phyloP scores from a whole-genome alignment of 805 yeast genomes.

The Pichia cephalocereana region DNA sequence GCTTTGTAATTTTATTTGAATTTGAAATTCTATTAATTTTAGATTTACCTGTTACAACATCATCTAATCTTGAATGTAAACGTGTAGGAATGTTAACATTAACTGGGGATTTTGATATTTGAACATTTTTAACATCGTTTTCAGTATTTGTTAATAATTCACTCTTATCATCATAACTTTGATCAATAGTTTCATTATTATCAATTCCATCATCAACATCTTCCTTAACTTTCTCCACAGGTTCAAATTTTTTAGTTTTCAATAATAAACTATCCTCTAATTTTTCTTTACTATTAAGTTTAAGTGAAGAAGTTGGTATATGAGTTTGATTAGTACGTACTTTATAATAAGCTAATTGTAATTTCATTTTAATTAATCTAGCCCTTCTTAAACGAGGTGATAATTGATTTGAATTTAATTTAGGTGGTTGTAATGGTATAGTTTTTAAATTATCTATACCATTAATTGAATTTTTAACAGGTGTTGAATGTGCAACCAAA shows the following conservation, averaged over 20 bases:
- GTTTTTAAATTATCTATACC: not conserved
- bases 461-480: not conserved
- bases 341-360: constrained; percentile 45
- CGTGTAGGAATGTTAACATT: not conserved
- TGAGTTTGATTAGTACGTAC: constrained; percentile 38
- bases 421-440: too few species aligned
- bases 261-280: not conserved
- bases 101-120: too few species aligned
- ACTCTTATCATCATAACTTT: too few species aligned
- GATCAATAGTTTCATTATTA: too few species aligned
- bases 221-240: too few species aligned
- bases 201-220: too few species aligned
- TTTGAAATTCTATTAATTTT: not conserved
- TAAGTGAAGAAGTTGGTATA: constrained; percentile 25
- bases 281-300: constrained; percentile 8
- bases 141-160: too few species aligned
- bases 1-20: not conserved
- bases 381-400: constrained; percentile 28
- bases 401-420: not conserved
- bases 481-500: too few species aligned
- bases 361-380: constrained; percentile 35
- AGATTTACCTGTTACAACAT: too few species aligned
- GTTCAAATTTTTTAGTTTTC: not conserved
- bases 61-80: not conserved
- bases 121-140: too few species aligned